A percentile compares a stretch with the other conserved stretches of the same genome.
phyloP scores from a whole-genome alignment of 1,139 yeast genomes.

The Geotrichum carabidarum region DNA sequence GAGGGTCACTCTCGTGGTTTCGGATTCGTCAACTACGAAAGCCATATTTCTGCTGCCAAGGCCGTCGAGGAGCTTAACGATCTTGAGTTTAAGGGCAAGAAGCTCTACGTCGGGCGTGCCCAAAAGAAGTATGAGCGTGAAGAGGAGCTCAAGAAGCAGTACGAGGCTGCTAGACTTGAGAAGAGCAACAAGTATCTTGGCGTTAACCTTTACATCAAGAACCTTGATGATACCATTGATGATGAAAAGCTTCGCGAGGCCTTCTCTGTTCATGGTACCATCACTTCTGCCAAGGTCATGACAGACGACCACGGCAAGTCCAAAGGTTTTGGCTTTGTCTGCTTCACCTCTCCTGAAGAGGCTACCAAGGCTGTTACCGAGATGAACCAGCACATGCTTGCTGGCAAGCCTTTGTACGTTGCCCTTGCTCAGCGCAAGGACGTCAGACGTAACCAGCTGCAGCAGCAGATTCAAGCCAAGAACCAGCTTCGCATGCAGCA shows the following conservation, averaged over 20 bases:
- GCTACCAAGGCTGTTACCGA: conserved; percentile 98
- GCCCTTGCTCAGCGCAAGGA: conserved; percentile 99
- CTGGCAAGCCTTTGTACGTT: conserved; percentile 95
- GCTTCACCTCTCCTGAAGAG: conserved; percentile 97
- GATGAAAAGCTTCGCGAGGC: conserved; percentile 90
- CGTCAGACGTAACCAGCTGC: conserved; percentile 93
- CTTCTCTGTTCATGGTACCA: conserved; percentile 88
- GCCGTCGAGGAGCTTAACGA: conserved; percentile 94
- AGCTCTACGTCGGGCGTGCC: conserved; percentile 94
- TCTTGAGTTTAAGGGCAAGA: conserved; percentile 76
- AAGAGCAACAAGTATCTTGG: conserved; percentile 94
- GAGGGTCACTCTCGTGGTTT: conserved; percentile 94
- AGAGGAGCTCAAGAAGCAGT: conserved; percentile 92
- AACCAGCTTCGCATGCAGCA: conserved; percentile 98
- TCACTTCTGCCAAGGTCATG: conserved; percentile 96
- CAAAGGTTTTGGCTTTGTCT: conserved; percentile 97
- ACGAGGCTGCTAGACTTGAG: conserved; percentile 89
- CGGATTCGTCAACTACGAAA: conserved; percentile 88
- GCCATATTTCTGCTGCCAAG: conserved; percentile 80
- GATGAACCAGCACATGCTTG: conserved; percentile 96
- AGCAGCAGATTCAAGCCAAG: conserved; percentile 97
- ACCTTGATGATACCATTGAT: conserved; percentile 88
- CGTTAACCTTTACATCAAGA: conserved; percentile 93
- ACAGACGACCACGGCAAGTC: conserved; percentile 91
- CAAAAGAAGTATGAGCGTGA: conserved; percentile 98